These are phyloP conservation scores for Barbatosphaeria neglecta DNA, from an alignment of 495 filamentous ascomycete species.

Conservation along the genomic window DNA sequence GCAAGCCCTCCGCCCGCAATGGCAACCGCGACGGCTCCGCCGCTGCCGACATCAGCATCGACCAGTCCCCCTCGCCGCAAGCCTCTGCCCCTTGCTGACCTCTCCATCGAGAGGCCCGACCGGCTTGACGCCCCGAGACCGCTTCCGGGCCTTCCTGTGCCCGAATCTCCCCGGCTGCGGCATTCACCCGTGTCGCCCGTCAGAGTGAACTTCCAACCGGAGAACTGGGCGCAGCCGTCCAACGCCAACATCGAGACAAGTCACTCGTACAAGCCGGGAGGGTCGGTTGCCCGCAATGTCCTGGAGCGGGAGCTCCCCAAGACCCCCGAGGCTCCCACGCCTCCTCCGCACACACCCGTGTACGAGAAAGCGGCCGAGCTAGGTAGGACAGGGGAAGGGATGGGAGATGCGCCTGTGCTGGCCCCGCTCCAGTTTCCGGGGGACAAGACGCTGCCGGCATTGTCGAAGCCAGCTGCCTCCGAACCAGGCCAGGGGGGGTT, in stretches of 20 bases:
- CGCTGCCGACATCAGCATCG: constrained; percentile 19
- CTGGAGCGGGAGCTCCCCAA: constrained; percentile 20
- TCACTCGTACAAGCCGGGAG: constrained; percentile 2
- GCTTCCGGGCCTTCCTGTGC: constrained; percentile 14
- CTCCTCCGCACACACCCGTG: constrained; percentile 23
- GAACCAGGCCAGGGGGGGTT: constrained; percentile 3
- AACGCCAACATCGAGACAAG: constrained; percentile 27
- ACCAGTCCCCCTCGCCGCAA: constrained; percentile 29
- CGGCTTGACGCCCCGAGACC: constrained; percentile 20
- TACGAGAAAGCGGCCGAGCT: constrained; percentile 8
- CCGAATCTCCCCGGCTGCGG: constrained; percentile 23
- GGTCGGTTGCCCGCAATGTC: not conserved
- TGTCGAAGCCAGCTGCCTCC: not conserved
- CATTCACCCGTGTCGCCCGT: constrained; percentile 29
- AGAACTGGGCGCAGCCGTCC: constrained; percentile 29
- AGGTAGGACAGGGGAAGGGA: not conserved
- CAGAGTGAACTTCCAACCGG: constrained; percentile 28
- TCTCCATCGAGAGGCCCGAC: constrained; percentile 22
- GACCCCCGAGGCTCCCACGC: constrained; percentile 24
- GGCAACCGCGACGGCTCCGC: constrained; percentile 30
- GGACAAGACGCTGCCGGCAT: constrained; percentile 6
- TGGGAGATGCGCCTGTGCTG: constrained; percentile 1
- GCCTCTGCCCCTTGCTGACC: constrained; percentile 20
- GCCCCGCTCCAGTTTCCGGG: not conserved
- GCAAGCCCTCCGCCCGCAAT: constrained; percentile 18